These are phyloP conservation scores for Maudiozyma saulgeensis DNA, from an alignment of 805 yeast species.

Conservation along the genomic window DNA sequence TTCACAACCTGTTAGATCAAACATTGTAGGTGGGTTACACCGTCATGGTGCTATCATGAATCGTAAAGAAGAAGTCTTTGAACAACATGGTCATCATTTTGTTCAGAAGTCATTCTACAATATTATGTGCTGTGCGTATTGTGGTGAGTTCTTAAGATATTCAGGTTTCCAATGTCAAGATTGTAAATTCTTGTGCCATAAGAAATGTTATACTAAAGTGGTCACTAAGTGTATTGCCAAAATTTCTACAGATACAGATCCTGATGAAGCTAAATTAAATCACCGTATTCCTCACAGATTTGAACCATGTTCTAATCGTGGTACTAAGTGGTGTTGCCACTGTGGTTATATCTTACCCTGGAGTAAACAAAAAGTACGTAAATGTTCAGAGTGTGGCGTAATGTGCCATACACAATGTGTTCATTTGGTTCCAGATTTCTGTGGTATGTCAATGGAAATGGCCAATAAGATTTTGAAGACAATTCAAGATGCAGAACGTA, in stretches of 20 bases:
- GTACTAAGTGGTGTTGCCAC: conserved; percentile 99
- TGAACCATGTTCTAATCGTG: conserved; percentile 83
- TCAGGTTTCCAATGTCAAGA: conserved; percentile 84
- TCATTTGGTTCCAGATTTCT: conserved; percentile 92
- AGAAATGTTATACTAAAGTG: conserved; percentile 69
- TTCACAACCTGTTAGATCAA: conserved; percentile 36
- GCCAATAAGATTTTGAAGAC: conserved; percentile 83
- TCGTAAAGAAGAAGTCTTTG: conserved; percentile 78
- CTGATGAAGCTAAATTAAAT: conserved; percentile 73
- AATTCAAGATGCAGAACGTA: conserved; percentile 59
- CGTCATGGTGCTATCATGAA: conserved; percentile 98
- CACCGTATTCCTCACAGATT: conserved; percentile 96
- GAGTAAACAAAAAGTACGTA: conserved; percentile 86
- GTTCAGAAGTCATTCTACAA: conserved; percentile 91
- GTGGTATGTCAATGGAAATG: conserved; percentile 97
- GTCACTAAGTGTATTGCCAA: conserved; percentile 78
- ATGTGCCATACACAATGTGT: conserved; percentile 92
- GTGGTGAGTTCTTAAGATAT: conserved; percentile 89
- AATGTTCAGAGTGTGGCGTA: conserved; percentile 87
- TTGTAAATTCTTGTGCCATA: conserved; percentile 71
- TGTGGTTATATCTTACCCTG: conserved; percentile 95
- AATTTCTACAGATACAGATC: conserved; percentile 57
- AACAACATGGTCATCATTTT: conserved; percentile 95
- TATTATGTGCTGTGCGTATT: conserved; percentile 93
- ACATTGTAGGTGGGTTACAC: conserved; percentile 54